These are phyloP conservation scores for Oryza officinalis DNA, from an alignment of 176 grass and related monocot species.

Conservation along the genomic window DNA sequence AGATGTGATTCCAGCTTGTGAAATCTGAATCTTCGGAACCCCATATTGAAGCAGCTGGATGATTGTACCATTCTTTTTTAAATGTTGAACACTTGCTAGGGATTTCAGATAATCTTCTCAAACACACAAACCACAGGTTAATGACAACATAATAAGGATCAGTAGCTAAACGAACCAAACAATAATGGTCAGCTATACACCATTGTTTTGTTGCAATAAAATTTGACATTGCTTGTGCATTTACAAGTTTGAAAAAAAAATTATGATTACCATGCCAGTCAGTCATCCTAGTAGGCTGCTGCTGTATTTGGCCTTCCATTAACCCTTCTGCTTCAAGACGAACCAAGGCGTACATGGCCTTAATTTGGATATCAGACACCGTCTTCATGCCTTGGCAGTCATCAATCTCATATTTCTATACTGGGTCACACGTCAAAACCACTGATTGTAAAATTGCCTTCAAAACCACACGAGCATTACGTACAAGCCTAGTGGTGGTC, in stretches of 20 bases:
- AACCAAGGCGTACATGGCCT: not conserved
- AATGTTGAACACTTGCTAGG: too few relatives aligned
- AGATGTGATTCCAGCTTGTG: too few relatives aligned
- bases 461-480: not conserved
- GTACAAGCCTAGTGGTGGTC: not conserved
- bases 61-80: too few relatives aligned
- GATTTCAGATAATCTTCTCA: not conserved
- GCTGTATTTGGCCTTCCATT: not conserved
- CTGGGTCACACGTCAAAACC: not conserved
- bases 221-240: too few relatives aligned
- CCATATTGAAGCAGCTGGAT: too few relatives aligned
- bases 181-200: not conserved
- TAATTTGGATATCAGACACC: constrained; percentile 17
- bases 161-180: not conserved
- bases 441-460: not conserved
- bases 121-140: not conserved
- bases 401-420: constrained; percentile 7
- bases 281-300: not conserved
- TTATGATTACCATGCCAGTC: not conserved
- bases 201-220: too few relatives aligned
- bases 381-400: not conserved
- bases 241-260: not conserved
- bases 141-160: not conserved
- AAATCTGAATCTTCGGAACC: too few relatives aligned
- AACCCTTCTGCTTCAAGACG: not conserved